phyloP scores from a whole-genome alignment of 2,329 filamentous ascomycete genomes.

The Didymella pomorum region DNA sequence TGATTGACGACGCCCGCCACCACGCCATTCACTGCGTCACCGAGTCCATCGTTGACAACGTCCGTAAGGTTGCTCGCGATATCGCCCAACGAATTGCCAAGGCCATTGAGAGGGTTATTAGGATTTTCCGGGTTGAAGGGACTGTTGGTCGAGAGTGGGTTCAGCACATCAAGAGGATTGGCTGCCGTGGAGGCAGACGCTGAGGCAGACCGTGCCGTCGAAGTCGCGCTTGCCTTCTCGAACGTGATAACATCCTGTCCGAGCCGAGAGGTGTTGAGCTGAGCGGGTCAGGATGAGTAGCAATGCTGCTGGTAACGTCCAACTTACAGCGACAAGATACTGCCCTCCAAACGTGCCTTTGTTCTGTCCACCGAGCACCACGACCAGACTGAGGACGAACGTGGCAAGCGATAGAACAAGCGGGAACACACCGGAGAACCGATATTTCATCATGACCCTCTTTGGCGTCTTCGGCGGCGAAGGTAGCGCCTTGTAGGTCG shows the following conservation, averaged over 20 bases:
- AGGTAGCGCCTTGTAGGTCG: slow-evolving; percentile 31
- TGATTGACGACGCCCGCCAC: slow-evolving; percentile 16
- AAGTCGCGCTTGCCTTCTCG: slow-evolving; percentile 20
- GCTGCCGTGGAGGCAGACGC: slow-evolving; percentile 10
- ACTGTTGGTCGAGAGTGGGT: slow-evolving; percentile 22
- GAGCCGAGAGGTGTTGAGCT: slow-evolving; percentile 30
- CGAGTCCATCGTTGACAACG: slow-evolving; percentile 21
- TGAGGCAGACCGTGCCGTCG: slow-evolving; percentile 5
- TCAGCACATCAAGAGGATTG: slow-evolving; percentile 11
- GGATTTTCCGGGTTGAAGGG: slow-evolving; percentile 23
- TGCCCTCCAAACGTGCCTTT: slow-evolving; percentile 22
- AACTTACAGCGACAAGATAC: slow-evolving; percentile 33
- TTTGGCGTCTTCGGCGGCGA: slow-evolving; percentile 30
- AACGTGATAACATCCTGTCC: slow-evolving; percentile 30
- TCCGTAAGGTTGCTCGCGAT: slow-evolving; percentile 23
- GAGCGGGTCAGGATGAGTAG: slow-evolving; percentile 2
- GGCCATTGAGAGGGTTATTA: slow-evolving; percentile 13
- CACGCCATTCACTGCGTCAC: slow-evolving; percentile 20
- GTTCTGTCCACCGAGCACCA: slow-evolving; percentile 29
- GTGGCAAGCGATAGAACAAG: slow-evolving; percentile 22
- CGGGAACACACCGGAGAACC: slow-evolving; percentile 31
- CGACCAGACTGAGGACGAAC: slow-evolving; percentile 30
- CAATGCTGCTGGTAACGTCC: neutral
- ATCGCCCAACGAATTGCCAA: slow-evolving; percentile 12
- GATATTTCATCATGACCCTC: slow-evolving; percentile 30